Base-by-base conservation (phyloP, 768 basidiomycete species). In the Mycena pura region DNA sequence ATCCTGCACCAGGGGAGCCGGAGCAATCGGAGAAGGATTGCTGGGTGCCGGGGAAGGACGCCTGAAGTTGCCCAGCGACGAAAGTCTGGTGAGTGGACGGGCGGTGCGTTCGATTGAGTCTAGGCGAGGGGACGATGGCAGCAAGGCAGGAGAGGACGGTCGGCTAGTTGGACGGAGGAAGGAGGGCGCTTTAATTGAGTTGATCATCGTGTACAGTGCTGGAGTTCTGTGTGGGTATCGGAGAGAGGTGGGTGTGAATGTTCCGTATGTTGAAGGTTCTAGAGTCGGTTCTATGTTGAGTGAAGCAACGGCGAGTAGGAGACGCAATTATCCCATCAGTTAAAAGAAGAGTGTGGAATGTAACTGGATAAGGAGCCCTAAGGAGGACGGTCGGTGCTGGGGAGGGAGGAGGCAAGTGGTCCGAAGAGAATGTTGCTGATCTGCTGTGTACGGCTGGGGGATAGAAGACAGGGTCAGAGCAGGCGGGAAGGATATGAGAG, bases 301-400 rank as follows among this genome's bases (percentile, higher is more conserved):
- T 69, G 67, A 70, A 72, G 69, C 71, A 60, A 62, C 62, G 65
- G 65, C 52, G 63, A 65, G 60, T 62, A 62, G 60, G 63, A 51
- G 70, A 63, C 71, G 70, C 69, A 81, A 75, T 81, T 83, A 83
- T 82, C 82, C 80, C 80, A 91, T 85, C 79, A 74, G 74, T 83
- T 76, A 85, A 67, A 11, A 67, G 64, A 60, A 64, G 58, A 48
- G 22, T 27, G 69, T 57, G 27, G 41, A 47, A 52, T 47, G 65
- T 57, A 39, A 36, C 43, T 45, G 34, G 22, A 32, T 40, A 29
- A 22, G 34, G 29, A 71, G 76, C 75, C 77, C 85, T 89, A 93
- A 83, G 91, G 91, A 71, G 91, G 91, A 65, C 87, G 80, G 82
- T 93, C 90, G 52, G 85, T 86, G 84, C 86, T 86, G 73, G 87